A percentile compares a stretch with the other conserved stretches of the same genome.
Evolutionary conservation across 306 rosid genomes (phyloP).

Genomic region (Glycine latifolia): DNA sequence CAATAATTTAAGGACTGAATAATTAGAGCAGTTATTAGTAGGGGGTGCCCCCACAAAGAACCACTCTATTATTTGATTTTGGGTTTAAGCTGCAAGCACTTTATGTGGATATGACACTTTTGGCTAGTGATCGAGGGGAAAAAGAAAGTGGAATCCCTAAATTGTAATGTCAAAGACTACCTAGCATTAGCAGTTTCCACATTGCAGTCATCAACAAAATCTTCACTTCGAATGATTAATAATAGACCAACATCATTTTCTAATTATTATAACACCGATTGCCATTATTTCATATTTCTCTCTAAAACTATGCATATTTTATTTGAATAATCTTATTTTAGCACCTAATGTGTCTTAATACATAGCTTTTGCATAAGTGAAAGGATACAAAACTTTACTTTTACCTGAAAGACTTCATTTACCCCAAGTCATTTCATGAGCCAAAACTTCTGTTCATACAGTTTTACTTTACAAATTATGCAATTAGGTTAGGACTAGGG

Average conservation of each 20-base stretch:
- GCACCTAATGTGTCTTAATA: constrained; percentile 7
- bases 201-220: constrained; percentile 42
- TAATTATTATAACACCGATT: constrained; percentile 38
- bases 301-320: background rate
- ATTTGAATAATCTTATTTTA: background rate
- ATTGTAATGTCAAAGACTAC: background rate
- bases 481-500: background rate
- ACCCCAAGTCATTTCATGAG: background rate
- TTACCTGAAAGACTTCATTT: background rate
- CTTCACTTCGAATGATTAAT: constrained; percentile 71
- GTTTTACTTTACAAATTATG: background rate
- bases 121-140: constrained; percentile 11
- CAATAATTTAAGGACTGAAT: background rate
- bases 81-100: constrained; percentile 36
- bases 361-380: background rate
- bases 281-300: constrained; percentile 27
- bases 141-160: background rate
- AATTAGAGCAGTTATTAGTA: background rate
- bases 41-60: background rate
- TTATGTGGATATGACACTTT: constrained; percentile 34
- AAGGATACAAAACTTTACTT: constrained; percentile 11
- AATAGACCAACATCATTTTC: constrained; percentile 53
- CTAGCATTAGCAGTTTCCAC: constrained; percentile 39
- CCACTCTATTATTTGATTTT: constrained; percentile 19
- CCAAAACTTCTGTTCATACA: background rate